These are phyloP conservation scores for Podochytrium sp. DNA, from an alignment of 192 early-diverging fungal species.

Conservation along the genomic window DNA sequence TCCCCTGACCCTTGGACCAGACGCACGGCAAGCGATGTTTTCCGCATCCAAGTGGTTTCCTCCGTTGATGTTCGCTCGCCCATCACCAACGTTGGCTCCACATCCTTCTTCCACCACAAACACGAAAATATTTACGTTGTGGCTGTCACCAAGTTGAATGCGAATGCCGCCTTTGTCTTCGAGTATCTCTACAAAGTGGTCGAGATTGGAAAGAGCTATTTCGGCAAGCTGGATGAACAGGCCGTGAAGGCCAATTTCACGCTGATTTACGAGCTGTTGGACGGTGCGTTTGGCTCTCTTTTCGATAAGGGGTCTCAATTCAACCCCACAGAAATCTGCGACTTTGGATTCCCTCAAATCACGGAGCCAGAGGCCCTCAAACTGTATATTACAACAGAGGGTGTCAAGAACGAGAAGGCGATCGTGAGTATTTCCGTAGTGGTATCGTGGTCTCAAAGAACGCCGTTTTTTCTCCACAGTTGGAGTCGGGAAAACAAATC, in stretches of 20 bases:
- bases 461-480: not conserved
- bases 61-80: slow-evolving; percentile 85
- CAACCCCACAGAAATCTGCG: slow-evolving; percentile 56
- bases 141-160: slow-evolving; percentile 91
- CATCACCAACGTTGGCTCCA: slow-evolving; percentile 84
- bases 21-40: slow-evolving; percentile 93
- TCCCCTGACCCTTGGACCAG: slow-evolving; percentile 43
- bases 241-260: slow-evolving; percentile 60
- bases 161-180: slow-evolving; percentile 91
- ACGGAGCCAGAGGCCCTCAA: slow-evolving; percentile 63
- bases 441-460: not conserved
- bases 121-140: slow-evolving; percentile 97
- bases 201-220: slow-evolving; percentile 78
- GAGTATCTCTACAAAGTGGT: slow-evolving; percentile 93
- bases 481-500: slow-evolving; percentile 63
- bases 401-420: slow-evolving; percentile 76
- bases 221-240: slow-evolving; percentile 83
- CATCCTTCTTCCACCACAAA: slow-evolving; percentile 93
- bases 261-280: slow-evolving; percentile 58
- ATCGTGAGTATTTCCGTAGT: slow-evolving; percentile 41
- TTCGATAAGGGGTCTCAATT: not conserved
- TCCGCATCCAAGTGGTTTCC: slow-evolving; percentile 96
- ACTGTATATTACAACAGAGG: slow-evolving; percentile 95
- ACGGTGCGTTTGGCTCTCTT: slow-evolving; percentile 33
- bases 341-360: slow-evolving; percentile 86